Evolutionary conservation across 306 rosid species (phyloP).

Genomic region (Vigna radiata): DNA sequence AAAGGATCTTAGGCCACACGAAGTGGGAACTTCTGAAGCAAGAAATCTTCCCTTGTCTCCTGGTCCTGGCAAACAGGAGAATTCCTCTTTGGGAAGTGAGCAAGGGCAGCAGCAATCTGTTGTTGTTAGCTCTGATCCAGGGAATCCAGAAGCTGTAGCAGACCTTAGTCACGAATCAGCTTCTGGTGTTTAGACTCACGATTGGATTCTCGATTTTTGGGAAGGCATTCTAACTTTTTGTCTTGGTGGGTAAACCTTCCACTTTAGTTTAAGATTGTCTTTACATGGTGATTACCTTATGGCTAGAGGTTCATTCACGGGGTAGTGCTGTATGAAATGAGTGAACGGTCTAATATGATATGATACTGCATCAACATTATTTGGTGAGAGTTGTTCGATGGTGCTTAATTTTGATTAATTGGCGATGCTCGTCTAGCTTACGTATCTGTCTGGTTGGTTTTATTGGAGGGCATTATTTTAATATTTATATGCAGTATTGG

Average conservation of each 20-base stretch:
- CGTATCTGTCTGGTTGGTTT: slow-evolving; percentile 4
- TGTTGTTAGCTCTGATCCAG: slow-evolving; percentile 43
- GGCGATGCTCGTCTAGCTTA: neutral
- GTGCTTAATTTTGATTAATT: slow-evolving; percentile 36
- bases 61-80: slow-evolving; percentile 46
- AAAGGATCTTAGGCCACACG: slow-evolving; percentile 43
- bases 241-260: slow-evolving; percentile 39
- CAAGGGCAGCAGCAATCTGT: slow-evolving; percentile 48
- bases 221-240: slow-evolving; percentile 40
- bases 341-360: slow-evolving; percentile 26
- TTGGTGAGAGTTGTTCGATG: slow-evolving; percentile 29
- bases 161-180: slow-evolving; percentile 45
- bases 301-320: slow-evolving; percentile 29
- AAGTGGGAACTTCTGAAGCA: slow-evolving; percentile 51
- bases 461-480: slow-evolving; percentile 43
- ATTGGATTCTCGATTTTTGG: slow-evolving; percentile 31
- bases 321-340: slow-evolving; percentile 21
- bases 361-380: slow-evolving; percentile 39
- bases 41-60: slow-evolving; percentile 43
- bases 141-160: slow-evolving; percentile 45
- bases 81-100: slow-evolving; percentile 42
- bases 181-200: slow-evolving; percentile 41
- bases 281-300: slow-evolving; percentile 40
- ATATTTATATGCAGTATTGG: slow-evolving; percentile 27
- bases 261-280: slow-evolving; percentile 36